Conservation (phyloP, 2,329 filamentous ascomycete genomes). For the Exophiala viscosa region DNA sequence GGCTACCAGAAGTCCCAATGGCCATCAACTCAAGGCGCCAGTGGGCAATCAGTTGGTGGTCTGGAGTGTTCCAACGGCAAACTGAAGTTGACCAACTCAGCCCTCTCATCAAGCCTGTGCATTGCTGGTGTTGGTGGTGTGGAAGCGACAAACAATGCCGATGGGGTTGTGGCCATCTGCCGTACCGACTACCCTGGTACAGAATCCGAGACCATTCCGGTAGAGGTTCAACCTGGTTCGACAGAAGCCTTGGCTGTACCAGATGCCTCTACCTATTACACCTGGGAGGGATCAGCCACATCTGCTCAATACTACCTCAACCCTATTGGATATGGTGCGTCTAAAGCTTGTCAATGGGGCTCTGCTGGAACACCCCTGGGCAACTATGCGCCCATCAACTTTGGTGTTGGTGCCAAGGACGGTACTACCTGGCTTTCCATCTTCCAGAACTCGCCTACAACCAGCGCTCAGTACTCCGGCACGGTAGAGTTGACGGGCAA, state of each 20-base stretch:
- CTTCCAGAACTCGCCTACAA: conserved; percentile 79
- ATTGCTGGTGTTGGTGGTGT: conserved; percentile 67
- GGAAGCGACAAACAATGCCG: conserved; percentile 70
- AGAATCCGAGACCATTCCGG: conserved; percentile 80
- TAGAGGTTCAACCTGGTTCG: conserved; percentile 59
- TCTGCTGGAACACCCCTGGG: conserved; percentile 57
- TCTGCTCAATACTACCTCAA: conserved; percentile 98
- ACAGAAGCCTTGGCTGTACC: conserved; percentile 70
- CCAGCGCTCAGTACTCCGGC: conserved; percentile 66
- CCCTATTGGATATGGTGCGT: conserved; percentile 63
- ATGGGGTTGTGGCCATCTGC: conserved; percentile 68
- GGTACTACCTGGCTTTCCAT: conserved; percentile 75
- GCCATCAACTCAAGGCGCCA: conserved; percentile 72
- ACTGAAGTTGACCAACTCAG: conserved; percentile 70
- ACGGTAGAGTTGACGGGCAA: conserved; percentile 74
- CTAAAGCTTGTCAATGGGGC: conserved; percentile 75
- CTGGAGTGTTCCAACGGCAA: conserved; percentile 70
- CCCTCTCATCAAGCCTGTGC: conserved; percentile 67
- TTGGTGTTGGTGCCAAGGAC: conserved; percentile 68
- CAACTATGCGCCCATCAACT: conserved; percentile 84
- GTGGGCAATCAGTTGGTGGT: conserved; percentile 82
- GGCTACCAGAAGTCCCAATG: conserved; percentile 93
- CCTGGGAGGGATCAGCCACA: conserved; percentile 69
- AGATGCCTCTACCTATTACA: conserved; percentile 67
- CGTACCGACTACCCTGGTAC: conserved; percentile 90